Evolutionary conservation across 179 eudicot genomes (phyloP).

Genomic region (Silene coronaria): DNA sequence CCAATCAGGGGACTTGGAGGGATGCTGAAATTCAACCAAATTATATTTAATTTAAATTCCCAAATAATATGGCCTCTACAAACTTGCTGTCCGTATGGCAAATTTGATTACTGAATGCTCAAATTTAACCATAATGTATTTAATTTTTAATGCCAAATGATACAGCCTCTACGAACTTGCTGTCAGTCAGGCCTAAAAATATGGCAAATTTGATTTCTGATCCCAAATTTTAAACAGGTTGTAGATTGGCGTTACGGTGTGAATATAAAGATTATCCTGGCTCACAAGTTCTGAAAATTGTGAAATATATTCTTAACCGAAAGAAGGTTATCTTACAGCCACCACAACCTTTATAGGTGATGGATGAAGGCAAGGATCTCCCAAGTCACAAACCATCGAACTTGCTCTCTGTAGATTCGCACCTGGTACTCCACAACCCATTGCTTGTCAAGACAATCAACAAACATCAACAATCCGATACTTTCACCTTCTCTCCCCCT

Average conservation of each 20-base stretch:
- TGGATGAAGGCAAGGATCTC: constrained; percentile 91
- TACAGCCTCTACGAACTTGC: constrained; percentile 9
- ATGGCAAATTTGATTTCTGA: constrained; percentile 7
- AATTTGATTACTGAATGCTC: constrained; percentile 3
- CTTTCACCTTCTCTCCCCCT: constrained; percentile 24
- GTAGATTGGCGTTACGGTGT: constrained; percentile 1
- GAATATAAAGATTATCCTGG: constrained; percentile 5
- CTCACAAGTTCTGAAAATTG: constrained; percentile 17
- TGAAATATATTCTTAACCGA: constrained; percentile 8
- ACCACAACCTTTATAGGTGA: constrained; percentile 74
- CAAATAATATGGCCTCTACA: constrained; percentile 4
- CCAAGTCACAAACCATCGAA: constrained; percentile 82
- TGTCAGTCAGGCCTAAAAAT: neutral
- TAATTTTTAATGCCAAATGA: neutral
- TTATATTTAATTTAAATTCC: neutral
- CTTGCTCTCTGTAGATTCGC: constrained; percentile 58
- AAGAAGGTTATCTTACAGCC: constrained; percentile 38
- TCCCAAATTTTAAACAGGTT: neutral
- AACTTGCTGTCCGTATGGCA: constrained; percentile 4
- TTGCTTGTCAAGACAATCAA: constrained; percentile 55
- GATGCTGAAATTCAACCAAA: neutral
- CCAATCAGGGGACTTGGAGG: constrained; percentile 6
- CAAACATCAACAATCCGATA: constrained; percentile 53
- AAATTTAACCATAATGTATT: neutral
- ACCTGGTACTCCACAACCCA: constrained; percentile 71